Evolutionary conservation across 1,284 basidiomycete genomes (phyloP).

Genomic region (Cryptococcus sp.): DNA sequence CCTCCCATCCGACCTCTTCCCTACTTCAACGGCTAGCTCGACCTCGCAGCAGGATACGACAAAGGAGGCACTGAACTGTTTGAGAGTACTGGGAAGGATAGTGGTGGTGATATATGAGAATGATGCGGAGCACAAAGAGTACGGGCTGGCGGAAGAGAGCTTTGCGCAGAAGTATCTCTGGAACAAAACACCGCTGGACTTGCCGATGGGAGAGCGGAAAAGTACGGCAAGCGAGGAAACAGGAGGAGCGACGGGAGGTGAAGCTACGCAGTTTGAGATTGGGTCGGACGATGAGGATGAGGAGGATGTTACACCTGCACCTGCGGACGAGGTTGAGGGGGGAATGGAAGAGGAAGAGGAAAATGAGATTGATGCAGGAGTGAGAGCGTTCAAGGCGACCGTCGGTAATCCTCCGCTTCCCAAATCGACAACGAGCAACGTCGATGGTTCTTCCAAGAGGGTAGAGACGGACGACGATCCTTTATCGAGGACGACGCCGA

Average conservation of each 20-base stretch:
- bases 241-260: conserved; percentile 6
- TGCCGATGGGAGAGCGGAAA: neutral
- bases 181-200: conserved; percentile 1
- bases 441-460: conserved; percentile 10
- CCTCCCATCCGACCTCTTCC: conserved; percentile 75
- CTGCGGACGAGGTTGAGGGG: conserved; percentile 9
- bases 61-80: conserved; percentile 78
- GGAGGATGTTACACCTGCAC: conserved; percentile 50
- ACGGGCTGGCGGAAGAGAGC: conserved; percentile 17
- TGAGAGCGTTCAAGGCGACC: conserved; percentile 47
- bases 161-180: conserved; percentile 23
- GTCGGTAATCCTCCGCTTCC: conserved; percentile 28
- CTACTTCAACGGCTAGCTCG: conserved; percentile 52
- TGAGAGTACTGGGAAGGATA: conserved; percentile 78
- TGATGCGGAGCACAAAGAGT: conserved; percentile 56
- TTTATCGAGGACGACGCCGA: conserved; percentile 17
- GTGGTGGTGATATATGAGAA: conserved; percentile 79
- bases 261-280: conserved; percentile 25
- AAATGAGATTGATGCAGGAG: conserved; percentile 58
- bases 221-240: neutral
- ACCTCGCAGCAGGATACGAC: conserved; percentile 52
- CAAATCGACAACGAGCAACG: conserved; percentile 17
- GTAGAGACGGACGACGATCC: conserved; percentile 18
- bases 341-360: conserved; percentile 22
- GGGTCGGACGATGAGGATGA: conserved; percentile 55